phyloP scores from a whole-genome alignment of 176 grass and related monocot species.

The Aegilops speltoides region DNA sequence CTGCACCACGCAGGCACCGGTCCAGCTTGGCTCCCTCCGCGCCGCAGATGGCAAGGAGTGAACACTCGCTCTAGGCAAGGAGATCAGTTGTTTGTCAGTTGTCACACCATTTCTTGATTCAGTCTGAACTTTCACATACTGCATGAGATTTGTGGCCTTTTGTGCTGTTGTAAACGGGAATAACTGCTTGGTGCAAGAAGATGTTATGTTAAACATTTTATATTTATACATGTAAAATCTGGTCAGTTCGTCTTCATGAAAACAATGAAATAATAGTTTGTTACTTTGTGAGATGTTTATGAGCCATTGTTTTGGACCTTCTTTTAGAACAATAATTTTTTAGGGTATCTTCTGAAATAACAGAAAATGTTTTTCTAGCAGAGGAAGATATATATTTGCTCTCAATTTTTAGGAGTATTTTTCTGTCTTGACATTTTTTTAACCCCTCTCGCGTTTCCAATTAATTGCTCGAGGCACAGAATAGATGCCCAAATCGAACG shows the following conservation, averaged over 20 bases:
- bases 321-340: neutral
- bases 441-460: too few species aligned
- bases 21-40: conserved; percentile 86
- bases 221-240: neutral
- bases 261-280: neutral
- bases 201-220: neutral
- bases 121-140: neutral
- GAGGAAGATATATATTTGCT: too few species aligned
- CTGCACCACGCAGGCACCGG: conserved; percentile 59
- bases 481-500: too few species aligned
- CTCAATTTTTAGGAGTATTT: too few species aligned
- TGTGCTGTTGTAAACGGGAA: conserved; percentile 21
- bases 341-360: too few species aligned
- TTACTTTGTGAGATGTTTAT: neutral
- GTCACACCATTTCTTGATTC: conserved; percentile 26
- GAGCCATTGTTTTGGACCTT: neutral
- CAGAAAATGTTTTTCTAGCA: too few species aligned
- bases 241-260: neutral
- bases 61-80: conserved; percentile 4
- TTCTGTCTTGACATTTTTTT: too few species aligned
- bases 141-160: neutral
- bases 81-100: neutral
- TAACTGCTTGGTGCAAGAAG: neutral
- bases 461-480: too few species aligned
- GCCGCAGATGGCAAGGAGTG: conserved; percentile 88